A percentile compares a stretch with the other conserved stretches of the same genome.
Evolutionary conservation across 495 filamentous ascomycete genomes (phyloP).

Genomic region (Annulohypoxylon nitens): DNA sequence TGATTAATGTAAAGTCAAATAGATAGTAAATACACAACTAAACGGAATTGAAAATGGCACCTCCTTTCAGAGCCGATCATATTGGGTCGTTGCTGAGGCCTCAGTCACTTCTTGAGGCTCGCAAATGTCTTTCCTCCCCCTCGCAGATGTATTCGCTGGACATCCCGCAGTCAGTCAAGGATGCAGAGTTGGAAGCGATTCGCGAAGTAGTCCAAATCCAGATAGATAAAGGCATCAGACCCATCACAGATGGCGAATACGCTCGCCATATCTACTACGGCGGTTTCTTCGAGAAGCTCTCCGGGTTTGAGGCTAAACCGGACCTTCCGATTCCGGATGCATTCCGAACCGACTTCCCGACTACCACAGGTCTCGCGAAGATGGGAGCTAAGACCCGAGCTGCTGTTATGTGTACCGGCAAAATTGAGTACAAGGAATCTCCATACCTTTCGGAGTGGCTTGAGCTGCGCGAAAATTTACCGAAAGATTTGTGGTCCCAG

Average conservation of each 20-base stretch:
- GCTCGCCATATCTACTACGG: constrained; percentile 73
- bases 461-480: constrained; percentile 70
- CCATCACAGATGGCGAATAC: constrained; percentile 82
- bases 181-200: constrained; percentile 73
- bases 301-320: constrained; percentile 58
- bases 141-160: constrained; percentile 60
- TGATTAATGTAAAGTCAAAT: neutral
- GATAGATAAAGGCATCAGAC: constrained; percentile 72
- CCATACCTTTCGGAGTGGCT: constrained; percentile 78
- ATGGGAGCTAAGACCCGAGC: constrained; percentile 70
- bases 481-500: constrained; percentile 69
- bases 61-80: constrained; percentile 86
- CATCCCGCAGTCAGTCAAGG: constrained; percentile 59
- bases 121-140: constrained; percentile 50
- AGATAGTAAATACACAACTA: neutral
- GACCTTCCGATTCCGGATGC: constrained; percentile 58
- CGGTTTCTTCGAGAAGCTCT: constrained; percentile 79
- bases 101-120: constrained; percentile 72
- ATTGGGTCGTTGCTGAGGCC: constrained; percentile 84
- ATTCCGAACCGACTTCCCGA: constrained; percentile 49
- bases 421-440: constrained; percentile 75
- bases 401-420: constrained; percentile 77
- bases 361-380: constrained; percentile 53
- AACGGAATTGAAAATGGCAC: constrained; percentile 53
- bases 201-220: constrained; percentile 74